Conservation (phyloP, 345 rosid genomes). For the Rhodomyrtus tomentosa region DNA sequence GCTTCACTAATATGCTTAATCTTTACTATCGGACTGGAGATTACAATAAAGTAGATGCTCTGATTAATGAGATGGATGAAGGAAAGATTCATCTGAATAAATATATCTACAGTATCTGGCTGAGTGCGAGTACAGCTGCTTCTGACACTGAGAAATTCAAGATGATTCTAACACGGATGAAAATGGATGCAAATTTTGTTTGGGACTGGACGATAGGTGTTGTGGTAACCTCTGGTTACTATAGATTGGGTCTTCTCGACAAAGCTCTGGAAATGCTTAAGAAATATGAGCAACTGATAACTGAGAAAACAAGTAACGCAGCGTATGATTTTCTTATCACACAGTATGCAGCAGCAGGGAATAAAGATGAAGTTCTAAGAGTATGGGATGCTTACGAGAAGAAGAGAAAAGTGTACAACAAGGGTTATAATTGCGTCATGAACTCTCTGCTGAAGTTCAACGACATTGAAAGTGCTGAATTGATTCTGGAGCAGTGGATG, state of each 20-base stretch:
- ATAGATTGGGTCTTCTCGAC: slow-evolving; percentile 9
- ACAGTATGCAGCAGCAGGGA: slow-evolving; percentile 17
- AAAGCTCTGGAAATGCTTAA: slow-evolving; percentile 18
- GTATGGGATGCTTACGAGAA: slow-evolving; percentile 25
- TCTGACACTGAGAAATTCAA: slow-evolving; percentile 15
- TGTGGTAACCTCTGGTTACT: slow-evolving; percentile 9
- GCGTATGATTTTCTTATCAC: slow-evolving; percentile 14
- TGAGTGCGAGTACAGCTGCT: slow-evolving; percentile 16
- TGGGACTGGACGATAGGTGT: slow-evolving; percentile 7
- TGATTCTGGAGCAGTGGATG: slow-evolving; percentile 30
- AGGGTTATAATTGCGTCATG: slow-evolving; percentile 8
- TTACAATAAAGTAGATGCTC: slow-evolving; percentile 7
- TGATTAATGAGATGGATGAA: slow-evolving; percentile 20
- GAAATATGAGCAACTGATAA: slow-evolving; percentile 16
- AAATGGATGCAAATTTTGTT: slow-evolving; percentile 10
- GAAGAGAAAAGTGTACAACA: not conserved
- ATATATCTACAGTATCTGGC: slow-evolving; percentile 1
- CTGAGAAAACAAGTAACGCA: not conserved
- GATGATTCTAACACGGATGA: slow-evolving; percentile 8
- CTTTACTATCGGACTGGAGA: slow-evolving; percentile 15
- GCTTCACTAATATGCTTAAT: slow-evolving; percentile 11
- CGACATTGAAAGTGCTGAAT: slow-evolving; percentile 30
- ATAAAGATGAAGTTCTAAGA: slow-evolving; percentile 28
- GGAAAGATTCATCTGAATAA: slow-evolving; percentile 5
- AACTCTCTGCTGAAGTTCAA: slow-evolving; percentile 20